Percentiles rank a stretch among this genome's conserved stretches.
phyloP scores from a whole-genome alignment of 2,329 filamentous ascomycete genomes.

The Aureobasidium sp. region DNA sequence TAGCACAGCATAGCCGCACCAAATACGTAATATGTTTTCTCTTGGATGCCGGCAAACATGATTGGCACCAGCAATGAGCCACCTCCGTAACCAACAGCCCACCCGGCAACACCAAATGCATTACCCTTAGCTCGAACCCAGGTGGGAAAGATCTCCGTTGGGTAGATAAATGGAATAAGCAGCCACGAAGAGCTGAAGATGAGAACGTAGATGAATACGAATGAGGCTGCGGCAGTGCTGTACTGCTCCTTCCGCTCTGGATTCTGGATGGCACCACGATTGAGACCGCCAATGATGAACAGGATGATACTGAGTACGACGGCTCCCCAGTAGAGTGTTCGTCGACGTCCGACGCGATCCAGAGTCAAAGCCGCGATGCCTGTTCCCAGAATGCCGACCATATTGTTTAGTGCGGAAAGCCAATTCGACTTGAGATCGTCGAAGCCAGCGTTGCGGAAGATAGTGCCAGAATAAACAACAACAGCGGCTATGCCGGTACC shows the following conservation, averaged over 20 bases:
- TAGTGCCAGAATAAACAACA: constrained; percentile 37
- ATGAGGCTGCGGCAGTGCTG: constrained; percentile 12
- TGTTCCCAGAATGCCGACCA: constrained; percentile 47
- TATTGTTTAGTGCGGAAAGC: constrained; percentile 37
- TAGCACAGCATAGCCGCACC: constrained; percentile 44
- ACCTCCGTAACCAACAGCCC: neutral
- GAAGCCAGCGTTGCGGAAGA: constrained; percentile 40
- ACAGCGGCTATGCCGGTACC: constrained; percentile 42
- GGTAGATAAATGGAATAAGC: neutral
- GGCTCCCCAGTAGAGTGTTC: constrained; percentile 64
- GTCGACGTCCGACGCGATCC: constrained; percentile 50
- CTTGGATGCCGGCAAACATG: constrained; percentile 39
- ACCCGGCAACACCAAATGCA: constrained; percentile 52
- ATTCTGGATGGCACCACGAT: neutral
- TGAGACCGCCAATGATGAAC: constrained; percentile 22
- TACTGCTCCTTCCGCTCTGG: neutral
- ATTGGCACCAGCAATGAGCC: constrained; percentile 33
- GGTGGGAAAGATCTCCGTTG: constrained; percentile 21
- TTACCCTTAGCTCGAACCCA: constrained; percentile 20
- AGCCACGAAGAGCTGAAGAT: constrained; percentile 43
- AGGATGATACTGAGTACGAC: constrained; percentile 37
- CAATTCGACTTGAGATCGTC: constrained; percentile 15
- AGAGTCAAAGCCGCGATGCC: constrained; percentile 44
- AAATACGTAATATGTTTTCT: constrained; percentile 46
- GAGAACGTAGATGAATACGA: constrained; percentile 31